Conservation (phyloP, 768 basidiomycete species). For the Cyathus striatus region DNA sequence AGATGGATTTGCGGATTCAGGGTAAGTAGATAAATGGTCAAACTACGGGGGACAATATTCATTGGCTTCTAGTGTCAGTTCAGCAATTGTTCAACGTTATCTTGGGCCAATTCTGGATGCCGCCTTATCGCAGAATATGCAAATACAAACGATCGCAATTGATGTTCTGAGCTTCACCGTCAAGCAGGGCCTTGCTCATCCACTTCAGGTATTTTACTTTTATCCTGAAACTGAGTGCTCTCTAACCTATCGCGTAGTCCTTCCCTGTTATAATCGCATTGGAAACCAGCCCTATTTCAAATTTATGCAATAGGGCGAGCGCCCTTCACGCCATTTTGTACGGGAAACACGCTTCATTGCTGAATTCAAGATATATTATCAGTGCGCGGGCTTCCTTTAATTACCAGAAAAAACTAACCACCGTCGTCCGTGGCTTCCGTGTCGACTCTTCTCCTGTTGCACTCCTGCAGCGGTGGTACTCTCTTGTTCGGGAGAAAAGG, state of each 20-base stretch:
- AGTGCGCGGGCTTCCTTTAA: constrained; percentile 80
- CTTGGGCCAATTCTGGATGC: constrained; percentile 76
- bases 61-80: constrained; percentile 66
- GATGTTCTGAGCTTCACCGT: constrained; percentile 92
- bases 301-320: constrained; percentile 69
- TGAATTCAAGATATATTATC: constrained; percentile 80
- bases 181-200: constrained; percentile 93
- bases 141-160: constrained; percentile 78
- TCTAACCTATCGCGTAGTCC: no score
- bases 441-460: constrained; percentile 62
- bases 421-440: constrained; percentile 64
- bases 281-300: constrained; percentile 71
- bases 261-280: constrained; percentile 89
- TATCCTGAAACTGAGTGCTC: no score
- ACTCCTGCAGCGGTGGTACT: constrained; percentile 86
- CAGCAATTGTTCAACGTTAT: constrained; percentile 92
- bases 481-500: constrained; percentile 89
- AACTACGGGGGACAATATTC: not conserved
- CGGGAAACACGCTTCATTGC: constrained; percentile 81
- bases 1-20: constrained; percentile 93
- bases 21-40: constrained; percentile 47
- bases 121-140: constrained; percentile 62
- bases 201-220: constrained; percentile 74
- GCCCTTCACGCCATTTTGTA: constrained; percentile 80
- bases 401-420: constrained; percentile 64